Evolutionary conservation across 1,284 basidiomycete species (phyloP), one percentile per base, ranked within the genome.

Genomic region (Ustanciosporium gigantosporum): DNA sequence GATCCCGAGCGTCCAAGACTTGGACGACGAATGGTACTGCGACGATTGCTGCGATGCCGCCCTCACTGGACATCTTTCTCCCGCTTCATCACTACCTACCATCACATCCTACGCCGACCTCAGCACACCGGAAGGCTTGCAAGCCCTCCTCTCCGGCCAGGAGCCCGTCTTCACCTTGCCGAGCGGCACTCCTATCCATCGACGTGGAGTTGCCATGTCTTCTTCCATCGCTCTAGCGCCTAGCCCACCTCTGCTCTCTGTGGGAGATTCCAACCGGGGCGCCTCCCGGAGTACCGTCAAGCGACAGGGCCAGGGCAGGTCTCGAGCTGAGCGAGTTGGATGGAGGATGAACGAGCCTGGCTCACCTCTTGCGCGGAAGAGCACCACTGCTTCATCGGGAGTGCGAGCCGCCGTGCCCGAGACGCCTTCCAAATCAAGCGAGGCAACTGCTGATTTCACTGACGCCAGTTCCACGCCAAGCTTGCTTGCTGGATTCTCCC

Each of bases 11-110:
- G 69, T 68, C 25, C 68, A 69, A 36, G 66, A 75, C 15, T 61
- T 76, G 14, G 70, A 65, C 24, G 74, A 73, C 31, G 68, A 76
- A 21, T 78, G 77, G 77, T 76, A 55, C 61, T 78, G 76, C 46
- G 60, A 64, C 41, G 55, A 58, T 23, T 64, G 60, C 46, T 64
- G 60, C 55, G 55, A 64, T 13, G 53, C 49, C 27, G 59, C 60
- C 14, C 45, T 58, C 27, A 53, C 55, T 15, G 49, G 53, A 35
- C 49, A 64, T 20, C 43, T 64, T 15, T 64, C 60, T 21, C 60
- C 60, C 11, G 55, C 60, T 16, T 58, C 55, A n/a, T 64, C 60
- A 22, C 43, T 58, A 46, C 60, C 49, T 13, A 41, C 53, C 25
- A 35, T 56, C 29, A 47, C 48, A n/a, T 64, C 60, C 19, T 58